Conservation (phyloP, 331 rosid genomes). For the Telfairia occidentalis region DNA sequence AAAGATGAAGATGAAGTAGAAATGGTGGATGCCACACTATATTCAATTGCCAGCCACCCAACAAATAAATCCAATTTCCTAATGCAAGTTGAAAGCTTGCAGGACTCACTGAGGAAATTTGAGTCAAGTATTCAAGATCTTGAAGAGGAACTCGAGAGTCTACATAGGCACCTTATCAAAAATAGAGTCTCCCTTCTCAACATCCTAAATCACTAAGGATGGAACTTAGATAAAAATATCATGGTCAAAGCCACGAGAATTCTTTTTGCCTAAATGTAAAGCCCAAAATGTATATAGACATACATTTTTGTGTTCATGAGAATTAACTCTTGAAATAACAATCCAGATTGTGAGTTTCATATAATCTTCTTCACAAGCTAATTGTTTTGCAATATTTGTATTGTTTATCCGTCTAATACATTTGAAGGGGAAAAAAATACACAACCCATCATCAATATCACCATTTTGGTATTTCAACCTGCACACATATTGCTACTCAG, state of each 20-base stretch:
- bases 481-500: too few species aligned
- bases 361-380: background rate
- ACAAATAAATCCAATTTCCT: background rate
- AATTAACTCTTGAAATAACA: background rate
- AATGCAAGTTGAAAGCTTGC: constrained; percentile 11
- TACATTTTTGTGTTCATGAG: background rate
- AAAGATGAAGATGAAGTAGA: constrained; percentile 20
- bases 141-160: constrained; percentile 22
- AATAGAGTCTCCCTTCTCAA: constrained; percentile 36
- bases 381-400: background rate
- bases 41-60: constrained; percentile 4
- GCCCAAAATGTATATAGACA: background rate
- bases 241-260: background rate
- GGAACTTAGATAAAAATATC: background rate
- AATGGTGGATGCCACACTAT: constrained; percentile 20
- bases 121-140: constrained; percentile 18
- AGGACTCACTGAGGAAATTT: constrained; percentile 15
- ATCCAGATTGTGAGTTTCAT: background rate
- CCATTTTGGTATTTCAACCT: background rate
- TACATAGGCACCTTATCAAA: constrained; percentile 28
- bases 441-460: background rate
- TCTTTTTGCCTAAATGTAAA: background rate
- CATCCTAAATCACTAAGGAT: constrained; percentile 20
- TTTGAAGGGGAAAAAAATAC: background rate
- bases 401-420: too few species aligned